Evolutionary conservation across 2,329 filamentous ascomycete genomes (phyloP), one percentile per base, ranked within the genome.

Genomic region (Aspergillus pseudoglaucus): DNA sequence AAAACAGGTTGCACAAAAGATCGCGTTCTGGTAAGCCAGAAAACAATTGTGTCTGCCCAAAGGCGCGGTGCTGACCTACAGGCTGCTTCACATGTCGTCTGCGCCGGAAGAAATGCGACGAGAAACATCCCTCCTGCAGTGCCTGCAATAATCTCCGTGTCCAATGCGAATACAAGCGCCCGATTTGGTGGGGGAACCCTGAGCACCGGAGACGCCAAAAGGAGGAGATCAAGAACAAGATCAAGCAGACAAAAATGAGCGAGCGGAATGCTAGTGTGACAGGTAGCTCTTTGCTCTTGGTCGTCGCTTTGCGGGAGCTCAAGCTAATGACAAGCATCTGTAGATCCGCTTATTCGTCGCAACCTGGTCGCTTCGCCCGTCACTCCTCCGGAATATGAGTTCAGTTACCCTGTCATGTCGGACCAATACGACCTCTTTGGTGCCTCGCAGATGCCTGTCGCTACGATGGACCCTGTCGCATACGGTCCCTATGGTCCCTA

Each of bases 181-280:
- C 93, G 33, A 82, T 88, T 73, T 98, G 93, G 93, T 98, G 93
- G 93, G 87, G 85, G 72, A 96, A 93, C 77, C 87, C 87, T 63
- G 90, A 95, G 54, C 83, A 87, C 63, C 80, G 93, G 58, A 82
- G 85, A 60, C 75, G 84, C 48, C 89, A 96, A 68, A 98, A 97
- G 75, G 93, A 97, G 66, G 76, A 85, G 58, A 95, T 98, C 78
- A 98, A 98, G 79, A 85, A 87, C 71, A 88, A 91, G 70, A 97
- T 98, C 77, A 96, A 95, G 82, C 83, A 85, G 66, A 97, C 93
- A 66, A 97, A 97, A 80, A 79, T 94, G 58, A 84, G 84, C 22
- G 91, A 96, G 73, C 95, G 95, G 81, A 77, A 81, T 45, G 78
- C 82, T 45, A 72, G 78, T 45, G 65, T 67, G 25, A 61, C 70